Evolutionary conservation across 345 rosid species (phyloP), one percentile per base, ranked within the genome.

Genomic region (Lumnitzera racemosa): DNA sequence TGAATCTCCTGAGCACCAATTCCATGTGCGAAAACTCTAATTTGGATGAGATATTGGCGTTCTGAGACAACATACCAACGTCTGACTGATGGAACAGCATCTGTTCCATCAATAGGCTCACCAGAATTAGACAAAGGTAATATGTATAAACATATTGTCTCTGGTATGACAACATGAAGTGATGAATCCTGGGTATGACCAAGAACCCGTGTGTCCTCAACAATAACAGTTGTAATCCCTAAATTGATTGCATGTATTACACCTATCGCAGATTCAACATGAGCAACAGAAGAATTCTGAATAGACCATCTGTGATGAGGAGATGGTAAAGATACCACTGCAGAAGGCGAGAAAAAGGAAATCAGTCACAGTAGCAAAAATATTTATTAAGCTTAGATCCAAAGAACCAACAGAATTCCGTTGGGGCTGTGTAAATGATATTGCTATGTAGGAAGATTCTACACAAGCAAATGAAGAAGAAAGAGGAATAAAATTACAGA

Each of bases 121-220:
- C 80, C 86, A 73, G 84, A 72, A 50, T 46, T 58, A 16, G 86
- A 85, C 66, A 88, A 76, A 15, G 87, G 85, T 59, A 68, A 75
- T 46, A 83, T 55, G 77, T 76, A 85, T 71, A 92, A 58, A 65
- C 62, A 53, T 55, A 89, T 57, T 51, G 79, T 67, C 69, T 89
- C 91, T 46, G 98, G 96, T 64, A 78, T 48, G 67, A 85, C 96
- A 74, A 89, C 94, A 65, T 82, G 76, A 57, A 92, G 85, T 23
- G 96, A 79, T 57, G 98, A 92, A 59, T 77, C 67, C 75, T 92
- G 98, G 56, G 66, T 63, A 69, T 92, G 95, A n/a, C 89, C 96
- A 76, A 89, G 82, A 64, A 92, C 92, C 64, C 98, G 82, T 43
- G 82, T 89, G 77, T 92, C 98, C 80, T 89, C 84, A 55, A 89